Base-by-base conservation (phyloP, 2,329 filamentous ascomycete species). In the Claviceps maximensis region DNA sequence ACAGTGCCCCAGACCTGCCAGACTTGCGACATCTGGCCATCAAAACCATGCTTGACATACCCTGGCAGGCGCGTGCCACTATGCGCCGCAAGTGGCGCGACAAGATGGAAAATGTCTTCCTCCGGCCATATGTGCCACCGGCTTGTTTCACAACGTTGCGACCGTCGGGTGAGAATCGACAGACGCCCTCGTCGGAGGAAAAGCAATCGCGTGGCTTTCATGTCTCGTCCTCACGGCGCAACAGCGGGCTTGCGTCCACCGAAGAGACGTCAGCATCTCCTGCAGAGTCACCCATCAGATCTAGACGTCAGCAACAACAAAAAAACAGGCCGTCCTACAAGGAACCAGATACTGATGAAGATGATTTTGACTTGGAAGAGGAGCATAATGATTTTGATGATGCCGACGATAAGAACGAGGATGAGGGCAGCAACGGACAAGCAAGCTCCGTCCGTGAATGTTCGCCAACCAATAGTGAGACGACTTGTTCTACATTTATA, bases 41-140 rank as follows among this genome's bases (percentile, higher is more conserved):
- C 58, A 87, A 84, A 61, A 83, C 85, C 1, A 91, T 89, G 66
- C 73, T 96, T 48, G 82, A 90, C 61, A 78, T 82, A 47, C 83
- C 86, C 12, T 95, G 89, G 87, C 83, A 89, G 56, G 81, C 89
- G 62, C 81, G 91, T 44, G 86, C 86, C 19, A 77, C 77, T n/a
- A 84, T 96, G 61, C 80, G 90, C 41, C 81, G 85, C 58, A 79
- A 80, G 58, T 95, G 89, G 87, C 82, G 82, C 49, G 74, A 78
- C n/a, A 82, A 76, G 57, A 71, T 96, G 50, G 77, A 82, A 53
- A 74, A 72, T 13, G 76, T 89, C 2, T 90, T 88, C 60, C 74
- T 82, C 49, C 73, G 80, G 17, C 69, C 66, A 2, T 67, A 65
- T 17, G 57, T 67, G 21, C 64, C 73, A 3, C 79, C 79, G 1